Evolutionary conservation across 1,284 basidiomycete genomes (phyloP).

Genomic region (Fomes fomentarius): DNA sequence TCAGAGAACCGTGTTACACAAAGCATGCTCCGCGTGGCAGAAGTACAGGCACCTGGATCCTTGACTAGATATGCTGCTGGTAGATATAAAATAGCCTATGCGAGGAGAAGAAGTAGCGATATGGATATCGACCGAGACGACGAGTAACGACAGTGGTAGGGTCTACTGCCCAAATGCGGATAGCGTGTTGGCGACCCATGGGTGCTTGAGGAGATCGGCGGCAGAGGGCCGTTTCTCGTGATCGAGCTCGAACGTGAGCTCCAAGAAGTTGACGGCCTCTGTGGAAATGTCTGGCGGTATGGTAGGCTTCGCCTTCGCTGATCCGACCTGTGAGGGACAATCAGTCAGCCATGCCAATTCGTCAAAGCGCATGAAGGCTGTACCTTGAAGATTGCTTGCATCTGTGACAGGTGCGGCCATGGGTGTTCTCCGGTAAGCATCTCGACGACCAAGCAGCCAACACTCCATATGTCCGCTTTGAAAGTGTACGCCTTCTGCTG

Average conservation of each 20-base stretch:
- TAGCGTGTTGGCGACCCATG: constrained; percentile 58
- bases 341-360: neutral
- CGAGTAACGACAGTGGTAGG: constrained; percentile 9
- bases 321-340: constrained; percentile 73
- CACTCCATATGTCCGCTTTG: constrained; percentile 98
- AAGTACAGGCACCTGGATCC: constrained; percentile 17
- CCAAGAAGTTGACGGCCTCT: constrained; percentile 85
- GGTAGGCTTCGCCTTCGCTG: constrained; percentile 72
- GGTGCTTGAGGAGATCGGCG: constrained; percentile 72
- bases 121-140: neutral
- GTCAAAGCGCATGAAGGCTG: neutral
- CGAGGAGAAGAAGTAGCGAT: constrained; percentile 3
- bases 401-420: constrained; percentile 97
- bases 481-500: constrained; percentile 93
- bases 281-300: constrained; percentile 88
- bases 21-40: constrained; percentile 18
- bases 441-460: constrained; percentile 97
- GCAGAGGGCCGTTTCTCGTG: constrained; percentile 85
- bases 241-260: constrained; percentile 84
- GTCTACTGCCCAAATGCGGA: constrained; percentile 20
- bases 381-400: constrained; percentile 98
- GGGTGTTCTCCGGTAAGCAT: constrained; percentile 99
- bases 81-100: constrained; percentile 22
- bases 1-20: constrained; percentile 22
- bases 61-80: constrained; percentile 24